phyloP scores from a whole-genome alignment of 2,329 filamentous ascomycete species.

The Epichloe sylvatica region DNA sequence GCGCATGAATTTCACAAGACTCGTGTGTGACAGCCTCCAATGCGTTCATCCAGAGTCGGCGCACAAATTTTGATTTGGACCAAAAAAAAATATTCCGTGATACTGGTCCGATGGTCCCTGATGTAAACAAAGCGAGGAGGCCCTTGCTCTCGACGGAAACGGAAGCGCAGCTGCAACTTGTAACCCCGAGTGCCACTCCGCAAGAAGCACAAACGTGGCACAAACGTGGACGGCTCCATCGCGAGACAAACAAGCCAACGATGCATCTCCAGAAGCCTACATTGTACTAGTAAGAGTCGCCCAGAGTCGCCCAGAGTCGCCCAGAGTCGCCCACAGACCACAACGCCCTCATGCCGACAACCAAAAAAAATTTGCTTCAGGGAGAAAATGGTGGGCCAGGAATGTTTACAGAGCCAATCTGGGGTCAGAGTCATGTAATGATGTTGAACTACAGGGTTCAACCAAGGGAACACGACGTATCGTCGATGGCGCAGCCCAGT shows the following conservation, averaged over 20 bases:
- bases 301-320: too few species aligned
- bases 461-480: conserved; percentile 3
- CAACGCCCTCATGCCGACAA: too few species aligned
- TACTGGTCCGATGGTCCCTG: neutral
- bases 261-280: too few species aligned
- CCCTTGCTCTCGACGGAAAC: neutral
- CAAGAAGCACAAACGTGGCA: neutral
- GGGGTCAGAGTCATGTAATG: conserved; percentile 3
- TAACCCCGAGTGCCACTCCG: neutral
- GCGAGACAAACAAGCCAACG: neutral
- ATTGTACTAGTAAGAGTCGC: too few species aligned
- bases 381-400: neutral
- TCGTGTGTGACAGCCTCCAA: neutral
- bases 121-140: neutral
- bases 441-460: conserved; percentile 5
- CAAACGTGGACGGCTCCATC: neutral
- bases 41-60: neutral
- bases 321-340: too few species aligned
- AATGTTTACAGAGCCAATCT: neutral
- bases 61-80: too few species aligned
- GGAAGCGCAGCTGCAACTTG: neutral
- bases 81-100: too few species aligned
- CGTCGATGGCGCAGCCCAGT: conserved; percentile 7
- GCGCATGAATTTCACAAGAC: neutral
- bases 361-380: neutral